Evolutionary conservation across 2,329 filamentous ascomycete genomes (phyloP).

Genomic region (Fusarium virguliforme): DNA sequence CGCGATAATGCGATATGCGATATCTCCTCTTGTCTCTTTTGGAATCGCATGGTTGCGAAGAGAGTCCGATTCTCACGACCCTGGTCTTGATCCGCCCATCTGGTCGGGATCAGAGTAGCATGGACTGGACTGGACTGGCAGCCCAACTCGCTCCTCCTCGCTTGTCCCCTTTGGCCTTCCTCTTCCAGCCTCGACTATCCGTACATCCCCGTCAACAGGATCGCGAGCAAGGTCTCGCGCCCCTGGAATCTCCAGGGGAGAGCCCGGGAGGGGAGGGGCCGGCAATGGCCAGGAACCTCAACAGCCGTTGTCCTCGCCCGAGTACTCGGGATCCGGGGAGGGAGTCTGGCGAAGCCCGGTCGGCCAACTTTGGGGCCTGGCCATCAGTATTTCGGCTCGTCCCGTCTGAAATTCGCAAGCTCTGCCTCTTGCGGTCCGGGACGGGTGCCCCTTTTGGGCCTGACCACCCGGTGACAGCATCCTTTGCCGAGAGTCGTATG

Average conservation of each 20-base stretch:
- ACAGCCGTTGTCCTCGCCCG: constrained; percentile 38
- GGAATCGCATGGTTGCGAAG: constrained; percentile 29
- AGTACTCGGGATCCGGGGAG: constrained; percentile 42
- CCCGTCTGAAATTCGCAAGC: constrained; percentile 49
- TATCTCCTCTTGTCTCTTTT: constrained; percentile 46
- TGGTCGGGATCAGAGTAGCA: constrained; percentile 36
- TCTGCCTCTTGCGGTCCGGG: constrained; percentile 39
- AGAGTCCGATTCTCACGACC: constrained; percentile 39
- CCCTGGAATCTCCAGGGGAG: constrained; percentile 16
- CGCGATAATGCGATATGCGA: constrained; percentile 33
- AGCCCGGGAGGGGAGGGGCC: not conserved
- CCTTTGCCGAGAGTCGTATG: constrained; percentile 19
- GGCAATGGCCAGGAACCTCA: constrained; percentile 35
- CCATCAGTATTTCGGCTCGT: constrained; percentile 48
- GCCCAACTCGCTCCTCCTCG: constrained; percentile 15
- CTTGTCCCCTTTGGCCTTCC: constrained; percentile 22
- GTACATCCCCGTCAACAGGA: constrained; percentile 11
- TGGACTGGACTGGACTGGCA: not conserved
- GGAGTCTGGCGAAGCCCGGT: constrained; percentile 28
- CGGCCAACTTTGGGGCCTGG: constrained; percentile 19
- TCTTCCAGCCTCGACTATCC: constrained; percentile 9
- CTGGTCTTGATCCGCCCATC: constrained; percentile 37
- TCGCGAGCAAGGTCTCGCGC: constrained; percentile 25
- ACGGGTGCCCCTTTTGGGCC: constrained; percentile 31
- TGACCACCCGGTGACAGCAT: constrained; percentile 33